Evolutionary conservation across 768 basidiomycete species (phyloP).

Genomic region (Lyophyllum decastes): DNA sequence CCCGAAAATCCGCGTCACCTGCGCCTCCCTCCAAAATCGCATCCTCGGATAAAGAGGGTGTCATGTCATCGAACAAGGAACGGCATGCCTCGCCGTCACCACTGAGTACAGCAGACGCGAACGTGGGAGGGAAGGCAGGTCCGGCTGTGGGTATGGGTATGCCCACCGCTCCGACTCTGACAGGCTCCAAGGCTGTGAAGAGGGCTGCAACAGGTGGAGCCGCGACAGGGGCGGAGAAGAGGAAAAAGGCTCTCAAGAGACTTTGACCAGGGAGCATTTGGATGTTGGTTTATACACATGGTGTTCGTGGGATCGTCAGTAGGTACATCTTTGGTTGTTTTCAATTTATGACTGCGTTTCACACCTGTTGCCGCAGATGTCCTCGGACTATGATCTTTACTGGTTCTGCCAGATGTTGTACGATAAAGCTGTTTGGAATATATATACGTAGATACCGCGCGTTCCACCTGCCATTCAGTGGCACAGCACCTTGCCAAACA

Average conservation of each 20-base stretch:
- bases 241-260: constrained; percentile 87
- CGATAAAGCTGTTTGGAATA: constrained; percentile 1
- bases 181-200: constrained; percentile 66
- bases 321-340: not conserved
- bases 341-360: constrained; percentile 1
- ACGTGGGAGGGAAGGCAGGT: constrained; percentile 47
- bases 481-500: not conserved
- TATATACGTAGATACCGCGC: not conserved
- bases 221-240: constrained; percentile 67
- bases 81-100: constrained; percentile 71
- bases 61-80: constrained; percentile 43
- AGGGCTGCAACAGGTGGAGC: constrained; percentile 57
- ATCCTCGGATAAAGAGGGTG: constrained; percentile 40
- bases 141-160: constrained; percentile 35
- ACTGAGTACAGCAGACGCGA: constrained; percentile 70
- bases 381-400: not conserved
- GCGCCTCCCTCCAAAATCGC: constrained; percentile 42
- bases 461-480: not conserved
- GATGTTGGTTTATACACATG: not conserved
- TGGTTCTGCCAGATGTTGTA: constrained; percentile 12
- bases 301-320: not conserved
- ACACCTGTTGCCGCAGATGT: not conserved
- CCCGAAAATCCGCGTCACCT: constrained; percentile 47
- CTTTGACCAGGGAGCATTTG: constrained; percentile 38
- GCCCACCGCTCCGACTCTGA: constrained; percentile 30